These are phyloP conservation scores for Chenopodium suecicum DNA, from an alignment of 148 eudicot species.

Conservation along the genomic window DNA sequence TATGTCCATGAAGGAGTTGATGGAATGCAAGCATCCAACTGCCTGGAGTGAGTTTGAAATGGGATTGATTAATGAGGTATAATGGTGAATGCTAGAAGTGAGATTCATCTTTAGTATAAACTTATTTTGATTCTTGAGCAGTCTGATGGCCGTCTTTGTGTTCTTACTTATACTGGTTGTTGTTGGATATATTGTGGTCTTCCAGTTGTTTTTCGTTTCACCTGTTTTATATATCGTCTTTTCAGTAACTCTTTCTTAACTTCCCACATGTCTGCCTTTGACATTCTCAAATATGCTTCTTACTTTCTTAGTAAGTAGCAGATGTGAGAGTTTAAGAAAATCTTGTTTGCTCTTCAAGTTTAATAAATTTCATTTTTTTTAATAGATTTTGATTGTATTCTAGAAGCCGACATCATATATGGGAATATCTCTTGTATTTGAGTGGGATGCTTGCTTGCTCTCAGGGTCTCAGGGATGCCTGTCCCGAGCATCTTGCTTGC, in stretches of 20 bases:
- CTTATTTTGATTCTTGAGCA: not conserved
- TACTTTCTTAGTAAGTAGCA: not conserved
- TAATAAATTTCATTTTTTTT: no score
- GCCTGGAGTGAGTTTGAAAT: slow-evolving; percentile 89
- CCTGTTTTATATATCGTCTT: not conserved
- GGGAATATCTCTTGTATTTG: not conserved
- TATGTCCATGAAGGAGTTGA: slow-evolving; percentile 80
- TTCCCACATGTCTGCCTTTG: not conserved
- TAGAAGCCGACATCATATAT: not conserved
- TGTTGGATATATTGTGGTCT: not conserved
- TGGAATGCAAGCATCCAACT: slow-evolving; percentile 89
- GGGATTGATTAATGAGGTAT: slow-evolving; percentile 84
- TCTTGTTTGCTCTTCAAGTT: not conserved
- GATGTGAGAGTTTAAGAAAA: not conserved
- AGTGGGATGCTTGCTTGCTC: not conserved
- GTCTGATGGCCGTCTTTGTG: slow-evolving; percentile 13
- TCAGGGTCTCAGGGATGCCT: not conserved
- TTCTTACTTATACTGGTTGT: not conserved
- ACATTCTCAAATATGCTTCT: not conserved
- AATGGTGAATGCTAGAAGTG: not conserved
- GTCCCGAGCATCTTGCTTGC: not conserved
- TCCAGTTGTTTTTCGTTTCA: not conserved
- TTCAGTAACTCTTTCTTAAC: not conserved
- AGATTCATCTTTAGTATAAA: not conserved
- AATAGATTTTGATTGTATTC: not conserved